Evolutionary conservation across 495 filamentous ascomycete genomes (phyloP).

Genomic region (Daldinia vernicosa): DNA sequence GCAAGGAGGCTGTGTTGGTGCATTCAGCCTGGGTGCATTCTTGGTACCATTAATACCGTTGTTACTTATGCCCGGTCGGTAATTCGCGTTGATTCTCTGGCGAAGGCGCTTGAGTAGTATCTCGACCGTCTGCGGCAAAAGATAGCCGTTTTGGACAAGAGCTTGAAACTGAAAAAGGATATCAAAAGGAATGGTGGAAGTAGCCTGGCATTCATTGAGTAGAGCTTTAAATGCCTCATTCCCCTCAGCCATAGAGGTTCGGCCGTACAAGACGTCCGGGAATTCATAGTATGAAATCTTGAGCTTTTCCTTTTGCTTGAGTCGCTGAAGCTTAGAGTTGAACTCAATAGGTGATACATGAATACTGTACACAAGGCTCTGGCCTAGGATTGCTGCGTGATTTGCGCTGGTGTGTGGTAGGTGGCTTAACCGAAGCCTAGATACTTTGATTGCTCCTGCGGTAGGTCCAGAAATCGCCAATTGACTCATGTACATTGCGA

Average conservation of each 20-base stretch:
- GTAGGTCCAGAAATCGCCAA: neutral
- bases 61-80: neutral
- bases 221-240: slow-evolving; percentile 26
- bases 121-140: slow-evolving; percentile 56
- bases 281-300: slow-evolving; percentile 40
- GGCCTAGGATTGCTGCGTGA: slow-evolving; percentile 40
- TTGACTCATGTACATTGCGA: neutral
- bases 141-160: slow-evolving; percentile 61
- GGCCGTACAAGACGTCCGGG: neutral
- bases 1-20: neutral
- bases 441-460: neutral
- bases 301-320: slow-evolving; percentile 43
- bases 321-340: slow-evolving; percentile 19
- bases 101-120: slow-evolving; percentile 47
- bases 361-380: slow-evolving; percentile 43
- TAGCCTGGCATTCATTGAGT: slow-evolving; percentile 24
- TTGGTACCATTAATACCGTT: neutral
- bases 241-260: slow-evolving; percentile 31
- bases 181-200: slow-evolving; percentile 44
- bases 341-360: slow-evolving; percentile 34
- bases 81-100: neutral
- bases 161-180: slow-evolving; percentile 61
- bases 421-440: slow-evolving; percentile 30
- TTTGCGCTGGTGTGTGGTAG: slow-evolving; percentile 29
- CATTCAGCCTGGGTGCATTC: neutral